These are phyloP conservation scores for Arxiozyma telluris DNA, from an alignment of 1,139 yeast species.

Conservation along the genomic window DNA sequence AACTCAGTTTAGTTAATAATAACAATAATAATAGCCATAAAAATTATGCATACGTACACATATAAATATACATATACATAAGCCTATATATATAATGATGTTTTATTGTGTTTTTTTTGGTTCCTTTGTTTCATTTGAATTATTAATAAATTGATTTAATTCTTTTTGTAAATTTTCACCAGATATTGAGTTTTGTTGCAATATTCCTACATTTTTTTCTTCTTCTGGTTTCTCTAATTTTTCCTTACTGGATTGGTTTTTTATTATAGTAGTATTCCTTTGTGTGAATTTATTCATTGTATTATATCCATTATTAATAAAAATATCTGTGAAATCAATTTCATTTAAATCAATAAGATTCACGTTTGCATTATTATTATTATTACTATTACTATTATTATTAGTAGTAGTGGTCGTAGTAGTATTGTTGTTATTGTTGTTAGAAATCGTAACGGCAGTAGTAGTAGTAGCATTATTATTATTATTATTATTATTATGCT, in stretches of 20 bases:
- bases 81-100: not conserved
- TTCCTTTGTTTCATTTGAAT: not conserved
- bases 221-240: not conserved
- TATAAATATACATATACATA: not conserved
- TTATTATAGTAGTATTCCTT: not conserved
- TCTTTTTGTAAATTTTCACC: not conserved
- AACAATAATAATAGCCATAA: too few species aligned
- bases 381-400: not conserved
- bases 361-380: not conserved
- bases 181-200: not conserved
- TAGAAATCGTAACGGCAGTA: not conserved
- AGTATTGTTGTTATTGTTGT: too few species aligned
- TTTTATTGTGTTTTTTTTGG: not conserved
- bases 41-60: too few species aligned
- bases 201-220: not conserved
- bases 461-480: too few species aligned
- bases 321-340: slow-evolving; percentile 30
- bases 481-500: not conserved
- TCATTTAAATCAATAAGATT: slow-evolving; percentile 20
- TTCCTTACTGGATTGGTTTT: not conserved
- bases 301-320: slow-evolving; percentile 15
- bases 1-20: slow-evolving; percentile 24
- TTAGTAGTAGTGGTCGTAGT: not conserved
- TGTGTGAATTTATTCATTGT: not conserved
- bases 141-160: slow-evolving; percentile 1